Conservation (phyloP, 305 asterid genomes). For the Fraxinus xanthoxyloides region DNA sequence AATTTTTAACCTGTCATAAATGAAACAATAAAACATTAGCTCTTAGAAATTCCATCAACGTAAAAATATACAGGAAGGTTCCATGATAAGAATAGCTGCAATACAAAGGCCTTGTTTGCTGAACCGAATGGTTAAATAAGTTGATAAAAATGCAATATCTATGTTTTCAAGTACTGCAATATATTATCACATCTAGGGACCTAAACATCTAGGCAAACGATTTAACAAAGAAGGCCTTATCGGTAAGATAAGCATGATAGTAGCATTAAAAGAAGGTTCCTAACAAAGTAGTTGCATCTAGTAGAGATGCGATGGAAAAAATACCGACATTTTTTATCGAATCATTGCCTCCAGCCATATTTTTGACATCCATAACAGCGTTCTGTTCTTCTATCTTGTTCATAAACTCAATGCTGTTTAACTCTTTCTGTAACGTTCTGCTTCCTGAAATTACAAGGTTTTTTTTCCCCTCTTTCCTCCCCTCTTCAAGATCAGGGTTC, state of each 20-base stretch:
- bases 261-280: neutral
- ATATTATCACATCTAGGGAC: slow-evolving; percentile 1
- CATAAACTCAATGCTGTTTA: slow-evolving; percentile 20
- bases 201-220: neutral
- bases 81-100: neutral
- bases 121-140: neutral
- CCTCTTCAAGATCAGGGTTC: slow-evolving; percentile 35
- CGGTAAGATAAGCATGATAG: neutral
- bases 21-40: slow-evolving; percentile 16
- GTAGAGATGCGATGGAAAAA: slow-evolving; percentile 9
- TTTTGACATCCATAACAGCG: slow-evolving; percentile 30
- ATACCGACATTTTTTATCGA: slow-evolving; percentile 46
- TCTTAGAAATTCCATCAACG: neutral
- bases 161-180: neutral
- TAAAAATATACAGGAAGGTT: neutral
- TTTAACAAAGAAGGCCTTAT: slow-evolving; percentile 1
- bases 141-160: neutral
- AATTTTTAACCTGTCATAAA: slow-evolving; percentile 49
- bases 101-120: neutral
- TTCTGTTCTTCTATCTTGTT: slow-evolving; percentile 31
- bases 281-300: slow-evolving; percentile 5
- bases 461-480: slow-evolving; percentile 31
- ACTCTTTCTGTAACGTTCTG: slow-evolving; percentile 31
- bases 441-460: slow-evolving; percentile 30
- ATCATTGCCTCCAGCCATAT: slow-evolving; percentile 29